Conservation (phyloP, 257 asterid species). For the Jacaranda copaia region DNA sequence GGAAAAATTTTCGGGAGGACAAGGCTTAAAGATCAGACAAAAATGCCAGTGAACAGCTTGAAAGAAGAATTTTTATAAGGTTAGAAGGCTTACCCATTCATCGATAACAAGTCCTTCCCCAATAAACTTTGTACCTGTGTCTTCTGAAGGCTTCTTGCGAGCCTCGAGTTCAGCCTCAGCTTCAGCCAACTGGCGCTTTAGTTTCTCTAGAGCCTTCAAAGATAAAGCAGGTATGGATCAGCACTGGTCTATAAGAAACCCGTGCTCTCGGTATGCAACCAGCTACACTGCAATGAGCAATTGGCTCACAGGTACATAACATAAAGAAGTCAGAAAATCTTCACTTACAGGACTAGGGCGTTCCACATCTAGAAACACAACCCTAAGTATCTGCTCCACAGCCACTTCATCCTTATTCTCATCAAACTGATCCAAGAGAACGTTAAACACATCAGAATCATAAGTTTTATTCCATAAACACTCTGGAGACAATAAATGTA, state of each 20-base stretch:
- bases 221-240: background rate
- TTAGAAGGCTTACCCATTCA: conserved; percentile 25
- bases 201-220: conserved; percentile 61
- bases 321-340: background rate
- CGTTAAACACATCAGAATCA: conserved; percentile 6
- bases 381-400: conserved; percentile 71
- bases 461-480: background rate
- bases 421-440: conserved; percentile 57
- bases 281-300: background rate
- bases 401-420: conserved; percentile 75
- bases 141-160: conserved; percentile 72
- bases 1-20: background rate
- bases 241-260: background rate
- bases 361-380: conserved; percentile 63
- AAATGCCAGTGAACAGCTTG: background rate
- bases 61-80: background rate
- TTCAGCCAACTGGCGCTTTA: conserved; percentile 67
- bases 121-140: conserved; percentile 61
- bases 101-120: conserved; percentile 71
- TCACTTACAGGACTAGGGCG: conserved; percentile 68
- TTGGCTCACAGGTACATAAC: background rate
- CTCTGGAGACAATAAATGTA: background rate
- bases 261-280: background rate
- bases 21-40: background rate
- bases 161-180: conserved; percentile 79